A percentile compares a stretch with the other conserved stretches of the same genome.
phyloP scores from a whole-genome alignment of 2,329 filamentous ascomycete species.

The Zymoseptoria crescenta region DNA sequence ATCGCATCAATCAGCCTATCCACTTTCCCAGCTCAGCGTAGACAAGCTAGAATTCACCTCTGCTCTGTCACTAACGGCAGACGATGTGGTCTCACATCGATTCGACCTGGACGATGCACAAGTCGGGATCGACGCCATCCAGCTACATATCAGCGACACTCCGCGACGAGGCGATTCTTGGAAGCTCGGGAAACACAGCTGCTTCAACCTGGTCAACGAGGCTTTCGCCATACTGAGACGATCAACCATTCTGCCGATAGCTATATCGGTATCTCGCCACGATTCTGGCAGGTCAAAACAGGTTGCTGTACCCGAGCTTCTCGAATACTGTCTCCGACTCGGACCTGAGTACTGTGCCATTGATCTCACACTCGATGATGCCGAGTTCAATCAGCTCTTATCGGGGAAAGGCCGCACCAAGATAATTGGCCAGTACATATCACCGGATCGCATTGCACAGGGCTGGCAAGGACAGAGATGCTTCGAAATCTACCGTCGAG shows the following conservation, averaged over 20 bases:
- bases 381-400: slow-evolving; percentile 45
- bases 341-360: slow-evolving; percentile 54
- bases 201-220: slow-evolving; percentile 40
- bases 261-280: slow-evolving; percentile 30
- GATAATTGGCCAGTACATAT: slow-evolving; percentile 50
- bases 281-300: slow-evolving; percentile 5
- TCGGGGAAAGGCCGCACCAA: slow-evolving; percentile 49
- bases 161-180: slow-evolving; percentile 12
- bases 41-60: slow-evolving; percentile 59
- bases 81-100: slow-evolving; percentile 45
- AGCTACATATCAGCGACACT: slow-evolving; percentile 39
- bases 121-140: slow-evolving; percentile 59
- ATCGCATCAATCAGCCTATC: slow-evolving; percentile 57
- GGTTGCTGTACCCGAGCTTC: slow-evolving; percentile 31
- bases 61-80: slow-evolving; percentile 55
- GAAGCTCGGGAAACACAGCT: slow-evolving; percentile 18
- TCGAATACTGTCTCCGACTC: slow-evolving; percentile 54
- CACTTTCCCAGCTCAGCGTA: slow-evolving; percentile 53
- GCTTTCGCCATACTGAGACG: slow-evolving; percentile 54
- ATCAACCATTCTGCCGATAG: slow-evolving; percentile 48
- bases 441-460: slow-evolving; percentile 32
- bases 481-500: slow-evolving; percentile 51
- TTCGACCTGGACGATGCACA: slow-evolving; percentile 58
- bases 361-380: slow-evolving; percentile 51
- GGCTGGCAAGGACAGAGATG: slow-evolving; percentile 53